Base-by-base conservation (phyloP, 371 early-diverging fungal genomes). In the Apophysomyces trapeziformis region DNA sequence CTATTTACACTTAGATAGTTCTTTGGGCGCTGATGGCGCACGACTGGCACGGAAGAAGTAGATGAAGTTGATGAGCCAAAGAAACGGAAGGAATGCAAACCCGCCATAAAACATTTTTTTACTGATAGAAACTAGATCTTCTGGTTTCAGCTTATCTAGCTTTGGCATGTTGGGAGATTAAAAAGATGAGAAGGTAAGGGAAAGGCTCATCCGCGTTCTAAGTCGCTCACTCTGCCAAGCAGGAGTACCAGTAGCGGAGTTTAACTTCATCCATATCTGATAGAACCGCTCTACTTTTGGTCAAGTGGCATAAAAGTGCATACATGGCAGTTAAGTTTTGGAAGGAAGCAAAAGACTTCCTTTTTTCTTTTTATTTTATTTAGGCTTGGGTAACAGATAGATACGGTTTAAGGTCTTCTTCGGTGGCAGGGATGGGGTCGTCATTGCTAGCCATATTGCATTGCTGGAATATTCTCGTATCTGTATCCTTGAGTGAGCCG, bases 101-200 rank as follows among this genome's bases (percentile, higher is more conserved):
- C 88, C 88, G 0, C 85, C 86, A 64, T 77, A 85, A 67, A 88
- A 88, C 73, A 88, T 80, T 60, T 83, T 85, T 61, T 77, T 86
- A 63, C 82, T 78, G 21, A 85, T 76, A 32, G 68, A 68, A n/a
- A 87, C 69, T 54, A 80, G 79, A 58, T 87, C 85, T n/a, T 84
- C 80, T 35, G 78, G 66, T 41, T 71, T 75, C 79, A 87, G 79
- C 65, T 83, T 80, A 62, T 84, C 81, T 0, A 82, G 57, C 58
- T 79, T 84, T 13, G 84, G 70, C 87, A 87, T 32, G 60, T 65
- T 21, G 57, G 5, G 41, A 41, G 41, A 41, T 26, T 26, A 26
- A 26, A 26, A 26, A 26, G 32, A 2, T 26, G 3, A 26, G 32
- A 26, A 26, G 32, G 32, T 26, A 26, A 26, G 32, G 2, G 32